A percentile compares a stretch with the other conserved stretches of the same genome.
Evolutionary conservation across 2,329 filamentous ascomycete genomes (phyloP).

Genomic region (Aquanectria penicillioides): DNA sequence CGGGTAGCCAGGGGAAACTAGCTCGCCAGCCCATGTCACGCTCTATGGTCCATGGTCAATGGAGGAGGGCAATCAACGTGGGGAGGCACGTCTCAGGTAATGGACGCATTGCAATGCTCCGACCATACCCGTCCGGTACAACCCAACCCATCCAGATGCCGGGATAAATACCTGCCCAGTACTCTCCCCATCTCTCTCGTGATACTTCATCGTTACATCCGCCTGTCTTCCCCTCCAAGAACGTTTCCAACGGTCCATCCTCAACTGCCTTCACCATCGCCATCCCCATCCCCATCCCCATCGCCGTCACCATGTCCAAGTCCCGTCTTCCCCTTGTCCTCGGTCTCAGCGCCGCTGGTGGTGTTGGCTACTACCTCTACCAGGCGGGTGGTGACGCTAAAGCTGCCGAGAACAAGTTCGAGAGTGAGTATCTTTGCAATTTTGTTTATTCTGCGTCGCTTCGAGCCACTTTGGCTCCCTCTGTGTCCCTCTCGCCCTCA

Average conservation of each 20-base stretch:
- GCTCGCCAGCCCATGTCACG: slow-evolving; percentile 4
- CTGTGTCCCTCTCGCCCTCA: background rate
- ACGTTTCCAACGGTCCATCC: background rate
- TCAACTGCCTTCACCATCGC: background rate
- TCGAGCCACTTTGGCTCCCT: background rate
- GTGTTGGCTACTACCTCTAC: slow-evolving; percentile 92
- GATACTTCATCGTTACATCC: slow-evolving; percentile 6
- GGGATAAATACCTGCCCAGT: slow-evolving; percentile 23
- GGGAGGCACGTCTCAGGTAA: slow-evolving; percentile 2
- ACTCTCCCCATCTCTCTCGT: slow-evolving; percentile 6
- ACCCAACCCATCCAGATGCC: slow-evolving; percentile 3
- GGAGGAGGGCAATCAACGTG: too few relatives aligned
- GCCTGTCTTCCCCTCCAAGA: slow-evolving; percentile 4
- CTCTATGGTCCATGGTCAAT: background rate
- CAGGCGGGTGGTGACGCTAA: slow-evolving; percentile 82
- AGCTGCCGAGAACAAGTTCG: slow-evolving; percentile 85
- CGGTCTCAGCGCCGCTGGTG: slow-evolving; percentile 72
- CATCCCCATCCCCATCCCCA: background rate
- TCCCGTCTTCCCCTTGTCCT: slow-evolving; percentile 60
- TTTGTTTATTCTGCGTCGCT: too few relatives aligned
- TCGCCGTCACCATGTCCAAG: slow-evolving; percentile 49
- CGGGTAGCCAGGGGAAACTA: background rate
- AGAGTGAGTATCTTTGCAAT: slow-evolving; percentile 71
- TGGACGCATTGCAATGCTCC: background rate
- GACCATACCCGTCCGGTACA: slow-evolving; percentile 13